Base-by-base conservation (phyloP, 306 rosid genomes). In the Sicyos baderoa region DNA sequence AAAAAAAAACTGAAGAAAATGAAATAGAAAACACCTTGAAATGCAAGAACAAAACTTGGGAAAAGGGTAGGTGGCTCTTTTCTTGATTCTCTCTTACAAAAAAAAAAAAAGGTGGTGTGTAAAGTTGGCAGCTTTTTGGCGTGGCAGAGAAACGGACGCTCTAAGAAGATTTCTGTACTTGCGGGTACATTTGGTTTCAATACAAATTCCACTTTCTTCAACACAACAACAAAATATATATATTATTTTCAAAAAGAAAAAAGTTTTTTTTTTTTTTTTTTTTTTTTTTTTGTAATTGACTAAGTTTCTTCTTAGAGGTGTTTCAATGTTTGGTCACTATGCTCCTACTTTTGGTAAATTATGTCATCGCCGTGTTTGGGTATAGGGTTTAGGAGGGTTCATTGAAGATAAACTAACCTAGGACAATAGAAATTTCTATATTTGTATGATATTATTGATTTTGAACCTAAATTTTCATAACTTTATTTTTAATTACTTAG, bases 51-150 rank as follows among this genome's bases (percentile, higher is more conserved):
- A 16, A 44, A 44, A 5, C 14, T 5, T 10, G 35, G 53, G 9
- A 44, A 48, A 21, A 6, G 70, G 54, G 70, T 44, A 18, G 53
- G 70, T 10, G 53, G 45, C 2, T 2, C 68, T 37, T 37, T 61
- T 2, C 1, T 1, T 56, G 0, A 13, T 15, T 57, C 63, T 14
- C 60, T 61, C 23, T 61, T 9, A 9, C 22, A 16, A 32, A n/a
- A 48, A 40, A 11, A n/a, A 10, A 23, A 7, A 37, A 25, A 44
- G n/a, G n/a, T n/a, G n/a, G n/a, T n/a, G n/a, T n/a, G n/a, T 65
- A 65, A 65, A 65, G 71, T 0, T 65, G 71, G 54, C 54, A 65
- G 21, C 53, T 65, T 65, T 65, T 65, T 65, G 71, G 71, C 71
- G 71, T 65, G 71, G 71, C 70, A 65, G 15, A 21, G 21, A 65